Conservation (phyloP, 1,139 yeast species). For the Suhomyces bribrorum region DNA sequence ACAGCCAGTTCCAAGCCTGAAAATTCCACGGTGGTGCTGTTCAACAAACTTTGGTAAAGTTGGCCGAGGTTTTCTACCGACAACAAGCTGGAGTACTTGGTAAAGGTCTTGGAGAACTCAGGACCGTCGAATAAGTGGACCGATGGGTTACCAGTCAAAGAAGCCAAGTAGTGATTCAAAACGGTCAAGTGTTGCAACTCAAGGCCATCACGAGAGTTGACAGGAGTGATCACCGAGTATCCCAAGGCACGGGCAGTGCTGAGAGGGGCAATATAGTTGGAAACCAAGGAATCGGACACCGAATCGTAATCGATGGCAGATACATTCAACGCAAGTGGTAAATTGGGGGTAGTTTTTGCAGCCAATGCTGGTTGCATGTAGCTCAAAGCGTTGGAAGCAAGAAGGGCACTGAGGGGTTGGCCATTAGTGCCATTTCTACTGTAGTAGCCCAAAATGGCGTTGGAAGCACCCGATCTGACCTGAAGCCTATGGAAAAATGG, state of each 20-base stretch:
- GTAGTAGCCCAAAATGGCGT: constrained; percentile 74
- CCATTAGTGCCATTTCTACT: constrained; percentile 41
- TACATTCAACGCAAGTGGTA: constrained; percentile 71
- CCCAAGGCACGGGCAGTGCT: constrained; percentile 64
- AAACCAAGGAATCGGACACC: constrained; percentile 50
- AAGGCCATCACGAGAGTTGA: constrained; percentile 43
- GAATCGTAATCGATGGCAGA: constrained; percentile 71
- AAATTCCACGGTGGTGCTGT: constrained; percentile 23
- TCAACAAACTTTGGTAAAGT: constrained; percentile 41
- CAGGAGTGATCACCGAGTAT: constrained; percentile 73
- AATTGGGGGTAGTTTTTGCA: constrained; percentile 34
- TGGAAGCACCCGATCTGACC: constrained; percentile 83
- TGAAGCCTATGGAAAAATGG: constrained; percentile 66
- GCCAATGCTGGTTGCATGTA: constrained; percentile 61
- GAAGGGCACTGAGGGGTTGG: constrained; percentile 52
- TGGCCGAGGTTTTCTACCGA: constrained; percentile 47
- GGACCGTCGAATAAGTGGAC: constrained; percentile 82
- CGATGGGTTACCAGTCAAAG: constrained; percentile 54
- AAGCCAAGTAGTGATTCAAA: constrained; percentile 64
- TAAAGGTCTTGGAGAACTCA: constrained; percentile 58
- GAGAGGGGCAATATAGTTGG: constrained; percentile 69
- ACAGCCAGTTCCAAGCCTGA: constrained; percentile 40
- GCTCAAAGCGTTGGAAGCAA: constrained; percentile 68
- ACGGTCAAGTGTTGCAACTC: constrained; percentile 73
- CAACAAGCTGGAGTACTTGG: constrained; percentile 49